Percentiles rank a stretch among this genome's conserved stretches.
phyloP scores from a whole-genome alignment of 768 basidiomycete species.

The Suillus cothurnatus region DNA sequence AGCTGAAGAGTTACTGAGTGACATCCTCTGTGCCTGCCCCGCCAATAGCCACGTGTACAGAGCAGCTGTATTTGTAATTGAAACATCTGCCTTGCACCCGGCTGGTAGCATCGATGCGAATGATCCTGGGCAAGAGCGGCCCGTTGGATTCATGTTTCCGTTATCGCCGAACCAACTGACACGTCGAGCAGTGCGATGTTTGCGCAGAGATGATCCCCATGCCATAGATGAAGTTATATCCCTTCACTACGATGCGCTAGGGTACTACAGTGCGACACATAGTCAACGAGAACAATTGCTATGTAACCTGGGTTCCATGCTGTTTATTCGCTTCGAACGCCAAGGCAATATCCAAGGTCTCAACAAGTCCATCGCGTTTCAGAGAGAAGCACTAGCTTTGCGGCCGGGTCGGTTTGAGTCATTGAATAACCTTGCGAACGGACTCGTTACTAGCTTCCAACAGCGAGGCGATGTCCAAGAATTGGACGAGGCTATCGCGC shows the following conservation, averaged over 20 bases:
- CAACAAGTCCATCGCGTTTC: too few species aligned
- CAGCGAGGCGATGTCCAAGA: too few species aligned
- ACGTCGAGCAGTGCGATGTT: background rate
- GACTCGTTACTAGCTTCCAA: background rate
- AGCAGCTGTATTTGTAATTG: background rate
- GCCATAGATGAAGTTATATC: background rate
- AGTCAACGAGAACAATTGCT: constrained; percentile 10
- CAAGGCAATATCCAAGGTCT: too few species aligned
- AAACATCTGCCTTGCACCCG: background rate
- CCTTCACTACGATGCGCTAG: background rate
- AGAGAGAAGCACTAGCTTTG: too few species aligned
- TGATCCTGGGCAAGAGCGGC: background rate
- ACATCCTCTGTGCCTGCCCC: background rate
- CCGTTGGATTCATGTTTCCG: too few species aligned
- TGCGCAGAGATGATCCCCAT: background rate
- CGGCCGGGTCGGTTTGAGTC: too few species aligned
- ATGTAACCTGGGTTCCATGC: constrained; percentile 11
- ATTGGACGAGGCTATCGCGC: background rate
- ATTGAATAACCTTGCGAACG: background rate
- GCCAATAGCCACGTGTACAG: background rate
- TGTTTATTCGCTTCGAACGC: constrained; percentile 3
- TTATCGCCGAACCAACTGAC: background rate
- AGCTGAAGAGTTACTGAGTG: background rate
- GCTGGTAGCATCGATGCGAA: background rate
- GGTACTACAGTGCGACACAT: background rate